Percentiles rank a stretch among this genome's conserved stretches.
Conservation (phyloP, 768 basidiomycete genomes). For the Pleurotus giganteus region DNA sequence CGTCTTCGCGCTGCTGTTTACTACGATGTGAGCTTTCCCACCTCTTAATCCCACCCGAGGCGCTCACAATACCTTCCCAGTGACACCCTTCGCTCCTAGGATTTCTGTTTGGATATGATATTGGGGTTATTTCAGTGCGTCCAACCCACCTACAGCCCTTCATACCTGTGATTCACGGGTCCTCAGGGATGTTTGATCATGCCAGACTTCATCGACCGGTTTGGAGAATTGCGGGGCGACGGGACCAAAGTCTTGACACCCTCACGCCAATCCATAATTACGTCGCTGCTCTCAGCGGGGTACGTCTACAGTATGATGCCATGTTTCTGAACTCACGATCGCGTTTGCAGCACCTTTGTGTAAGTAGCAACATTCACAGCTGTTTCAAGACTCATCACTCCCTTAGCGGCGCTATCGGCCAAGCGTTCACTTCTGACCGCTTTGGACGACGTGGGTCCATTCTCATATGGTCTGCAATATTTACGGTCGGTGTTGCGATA, state of each 20-base stretch:
- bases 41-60: background rate
- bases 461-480: conserved; percentile 72
- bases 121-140: conserved; percentile 71
- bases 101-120: conserved; percentile 74
- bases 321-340: background rate
- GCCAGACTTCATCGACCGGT: conserved; percentile 71
- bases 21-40: background rate
- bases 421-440: conserved; percentile 74
- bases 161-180: background rate
- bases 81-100: conserved; percentile 28
- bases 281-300: conserved; percentile 77
- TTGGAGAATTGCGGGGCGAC: conserved; percentile 50
- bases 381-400: background rate
- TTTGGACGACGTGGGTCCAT: conserved; percentile 73
- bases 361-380: conserved; percentile 21
- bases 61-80: background rate
- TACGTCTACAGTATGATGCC: conserved; percentile 23
- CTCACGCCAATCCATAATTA: conserved; percentile 73
- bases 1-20: conserved; percentile 5
- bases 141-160: background rate
- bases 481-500: conserved; percentile 65
- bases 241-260: conserved; percentile 54
- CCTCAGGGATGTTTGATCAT: conserved; percentile 73
- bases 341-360: conserved; percentile 45
- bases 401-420: conserved; percentile 57